A percentile compares a stretch with the other conserved stretches of the same genome.
Evolutionary conservation across 139 green algal genomes (phyloP).

Genomic region (Micractinium sp.): DNA sequence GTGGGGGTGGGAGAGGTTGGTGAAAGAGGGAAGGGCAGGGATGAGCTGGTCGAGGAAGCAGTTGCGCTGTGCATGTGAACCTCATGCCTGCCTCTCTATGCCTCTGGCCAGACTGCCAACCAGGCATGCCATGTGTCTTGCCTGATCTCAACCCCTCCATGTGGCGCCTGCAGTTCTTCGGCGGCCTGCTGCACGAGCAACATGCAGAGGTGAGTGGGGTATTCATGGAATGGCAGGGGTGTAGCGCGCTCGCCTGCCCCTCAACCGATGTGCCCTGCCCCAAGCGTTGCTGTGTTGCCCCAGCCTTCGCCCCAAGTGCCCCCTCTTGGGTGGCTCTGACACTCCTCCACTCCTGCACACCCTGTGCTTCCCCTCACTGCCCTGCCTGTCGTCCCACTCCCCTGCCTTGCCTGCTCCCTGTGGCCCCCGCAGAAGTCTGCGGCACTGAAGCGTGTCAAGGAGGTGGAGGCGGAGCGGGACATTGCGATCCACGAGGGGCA

Average conservation of each 20-base stretch:
- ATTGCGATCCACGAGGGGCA: neutral
- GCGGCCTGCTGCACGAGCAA: constrained; percentile 19
- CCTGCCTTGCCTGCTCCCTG: neutral
- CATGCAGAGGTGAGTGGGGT: constrained; percentile 12
- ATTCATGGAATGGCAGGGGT: too few species aligned
- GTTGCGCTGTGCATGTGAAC: neutral
- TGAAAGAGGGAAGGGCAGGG: too few species aligned
- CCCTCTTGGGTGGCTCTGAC: too few species aligned
- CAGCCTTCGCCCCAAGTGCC: too few species aligned
- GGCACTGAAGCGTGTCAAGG: neutral
- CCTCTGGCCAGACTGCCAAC: too few species aligned
- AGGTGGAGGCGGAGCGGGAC: constrained; percentile 24
- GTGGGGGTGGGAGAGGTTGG: neutral
- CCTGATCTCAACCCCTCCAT: neutral
- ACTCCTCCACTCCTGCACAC: too few species aligned
- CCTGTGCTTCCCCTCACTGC: too few species aligned
- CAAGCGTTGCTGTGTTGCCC: too few species aligned
- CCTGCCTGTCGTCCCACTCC: too few species aligned
- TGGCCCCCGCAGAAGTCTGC: constrained; percentile 12
- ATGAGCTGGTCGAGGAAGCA: neutral
- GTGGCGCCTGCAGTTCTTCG: constrained; percentile 5
- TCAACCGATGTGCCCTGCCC: too few species aligned
- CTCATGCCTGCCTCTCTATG: too few species aligned
- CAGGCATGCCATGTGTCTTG: neutral
- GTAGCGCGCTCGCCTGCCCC: too few species aligned